Percentiles rank a stretch among this genome's conserved stretches.
These are phyloP conservation scores for Cordyceps fumosorosea DNA, from an alignment of 2,329 filamentous ascomycete genomes.

Conservation along the genomic window DNA sequence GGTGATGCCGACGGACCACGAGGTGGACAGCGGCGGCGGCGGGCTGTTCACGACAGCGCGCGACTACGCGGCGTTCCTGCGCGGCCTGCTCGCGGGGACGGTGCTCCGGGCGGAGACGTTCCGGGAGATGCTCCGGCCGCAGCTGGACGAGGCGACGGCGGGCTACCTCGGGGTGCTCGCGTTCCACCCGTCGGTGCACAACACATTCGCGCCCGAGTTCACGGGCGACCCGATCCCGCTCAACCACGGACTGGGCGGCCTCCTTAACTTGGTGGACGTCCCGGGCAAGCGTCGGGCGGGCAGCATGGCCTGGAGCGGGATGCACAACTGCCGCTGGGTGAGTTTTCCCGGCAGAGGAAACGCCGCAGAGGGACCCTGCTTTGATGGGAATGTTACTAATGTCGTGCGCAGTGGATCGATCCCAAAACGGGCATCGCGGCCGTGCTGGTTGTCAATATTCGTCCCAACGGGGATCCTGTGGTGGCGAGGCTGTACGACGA, in stretches of 20 bases:
- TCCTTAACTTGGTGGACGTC: slow-evolving; percentile 33
- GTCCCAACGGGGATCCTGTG: slow-evolving; percentile 32
- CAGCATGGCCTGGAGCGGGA: slow-evolving; percentile 39
- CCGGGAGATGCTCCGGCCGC: slow-evolving; percentile 25
- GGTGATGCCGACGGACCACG: slow-evolving; percentile 18
- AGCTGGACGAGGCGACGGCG: slow-evolving; percentile 25
- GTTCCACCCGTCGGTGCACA: slow-evolving; percentile 18
- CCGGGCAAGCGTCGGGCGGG: slow-evolving; percentile 34
- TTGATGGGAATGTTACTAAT: background rate
- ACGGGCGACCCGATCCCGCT: slow-evolving; percentile 22
- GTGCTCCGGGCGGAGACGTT: slow-evolving; percentile 19
- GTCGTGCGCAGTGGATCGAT: slow-evolving; percentile 29
- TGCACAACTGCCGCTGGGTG: slow-evolving; percentile 38
- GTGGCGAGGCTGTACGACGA: slow-evolving; percentile 31
- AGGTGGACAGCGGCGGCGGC: slow-evolving; percentile 28
- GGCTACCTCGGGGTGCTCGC: slow-evolving; percentile 16
- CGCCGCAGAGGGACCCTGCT: background rate
- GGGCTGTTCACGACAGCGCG: slow-evolving; percentile 27
- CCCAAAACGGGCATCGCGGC: slow-evolving; percentile 32
- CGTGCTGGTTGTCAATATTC: slow-evolving; percentile 31
- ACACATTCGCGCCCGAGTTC: slow-evolving; percentile 31
- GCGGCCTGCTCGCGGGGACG: slow-evolving; percentile 18
- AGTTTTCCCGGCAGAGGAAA: no score
- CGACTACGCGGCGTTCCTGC: slow-evolving; percentile 26
- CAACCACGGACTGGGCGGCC: slow-evolving; percentile 33